Base-by-base conservation (phyloP, 176 grass and related monocot genomes). In the Oryza australiensis region DNA sequence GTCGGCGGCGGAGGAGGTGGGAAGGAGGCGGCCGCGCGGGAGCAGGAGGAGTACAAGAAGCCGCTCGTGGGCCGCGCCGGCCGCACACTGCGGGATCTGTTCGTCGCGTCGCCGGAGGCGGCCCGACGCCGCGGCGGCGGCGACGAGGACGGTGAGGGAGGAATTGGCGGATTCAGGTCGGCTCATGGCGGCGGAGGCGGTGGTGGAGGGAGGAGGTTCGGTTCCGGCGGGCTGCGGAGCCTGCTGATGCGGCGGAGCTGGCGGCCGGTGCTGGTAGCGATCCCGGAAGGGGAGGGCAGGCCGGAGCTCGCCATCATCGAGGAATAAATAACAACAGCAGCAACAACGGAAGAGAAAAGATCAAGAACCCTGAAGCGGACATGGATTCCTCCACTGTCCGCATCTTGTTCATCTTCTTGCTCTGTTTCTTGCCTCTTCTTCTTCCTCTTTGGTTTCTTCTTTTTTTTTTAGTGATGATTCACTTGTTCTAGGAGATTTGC, bases 51-150 rank as follows among this genome's bases (percentile, higher is more conserved):
- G 18, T 62, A 82, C 18, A 76, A 77, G 87, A 89, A 70, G 80
- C 78, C 83, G 42, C 83, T 89, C 4, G 53, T 75, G 18, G 80
- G 65, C 37, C 51, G 81, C 27, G 68, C 67, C 0, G 72, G 77
- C 13, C 82, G 83, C 88, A 90, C 88, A 33, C 88, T 93, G 20
- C 82, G 88, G 68, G 91, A 93, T 90, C 91, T 93, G 88, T 90
- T 93, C 85, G 82, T 90, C 23, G 68, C 91, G 53, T 93, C 91
- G 20, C 91, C 88, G 5, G 87, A 89, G 66, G 55, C 66, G 24
- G 84, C 82, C 29, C 77, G 81, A 33, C 45, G 38, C 51, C 29
- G 66, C 10, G 57, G 78, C 5, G 76, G 76, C 3, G 77, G 22
- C 26, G 53, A 7, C 3, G 63, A 77, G 0, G 80, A 18, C 4